Evolutionary conservation across 1,284 basidiomycete species (phyloP), one percentile per base, ranked within the genome.

Genomic region (Phellinidium pouzarii): DNA sequence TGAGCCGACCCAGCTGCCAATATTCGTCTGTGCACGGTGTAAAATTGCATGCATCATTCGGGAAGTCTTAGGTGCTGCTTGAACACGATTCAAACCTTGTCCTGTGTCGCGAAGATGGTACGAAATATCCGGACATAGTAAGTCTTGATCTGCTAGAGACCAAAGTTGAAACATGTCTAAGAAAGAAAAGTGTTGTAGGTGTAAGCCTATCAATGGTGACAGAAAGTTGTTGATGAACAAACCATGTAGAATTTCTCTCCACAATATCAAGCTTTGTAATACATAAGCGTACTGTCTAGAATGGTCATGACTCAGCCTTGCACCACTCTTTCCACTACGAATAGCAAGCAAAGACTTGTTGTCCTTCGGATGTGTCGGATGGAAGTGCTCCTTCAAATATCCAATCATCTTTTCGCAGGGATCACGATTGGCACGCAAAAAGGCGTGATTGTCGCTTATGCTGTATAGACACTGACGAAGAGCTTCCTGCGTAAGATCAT

Each of bases 381-480:
- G 77, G 75, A 90, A 91, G 62, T 84, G 75, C 54, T 82, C 70
- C 64, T 85, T 87, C 59, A 91, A 68, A 60, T 82, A 85, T 3
- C 60, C 64, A 54, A 91, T 89, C 84, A 90, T 86, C 54, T 75
- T 74, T 54, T 91, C 87, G 66, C 87, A 91, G 46, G 87, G 87
- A 63, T 91, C 87, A 37, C 87, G 83, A 61, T 91, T 91, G 48
- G 77, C 77, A 20, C 87, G 78, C 57, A 91, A 66, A 74, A 91
- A 91, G 6, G 88, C 84, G 61, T 89, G 85, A 60, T 91, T 91
- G 65, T 91, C 88, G 7, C 87, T 85, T 51, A 91, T 90, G 59
- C 82, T 86, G 64, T 91, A 91, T 31, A 91, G 66, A 62, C 87
- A 89, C 63, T 89, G 84, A 25, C 82, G 74, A 11, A 88, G 69